Evolutionary conservation across 2,329 filamentous ascomycete genomes (phyloP), one percentile per base, ranked within the genome.

Genomic region (Monosporascus ibericus): DNA sequence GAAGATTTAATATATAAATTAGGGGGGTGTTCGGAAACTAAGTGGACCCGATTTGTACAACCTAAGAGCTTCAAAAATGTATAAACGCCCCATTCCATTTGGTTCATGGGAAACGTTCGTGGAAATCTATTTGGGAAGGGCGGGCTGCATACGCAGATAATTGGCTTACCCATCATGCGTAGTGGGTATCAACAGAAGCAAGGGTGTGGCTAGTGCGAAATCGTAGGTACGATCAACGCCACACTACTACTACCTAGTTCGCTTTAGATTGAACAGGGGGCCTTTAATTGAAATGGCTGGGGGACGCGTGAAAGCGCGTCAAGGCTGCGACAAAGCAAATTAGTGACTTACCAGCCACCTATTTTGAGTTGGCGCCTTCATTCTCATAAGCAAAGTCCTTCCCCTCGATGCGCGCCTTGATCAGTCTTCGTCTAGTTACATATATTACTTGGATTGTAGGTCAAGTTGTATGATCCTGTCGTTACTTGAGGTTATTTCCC

Each of bases 251-350:
- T n/a, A 22, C 4, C 22, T 22, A 14, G 11, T 3, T 34, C 1
- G 30, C 30, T 30, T 9, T 47, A 53, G 49, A 17, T 15, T 18
- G 30, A 27, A 22, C 63, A 64, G 59, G 63, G 63, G 47, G n/a
- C n/a, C 58, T 63, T 64, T 62, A 66, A 66, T 66, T 64, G 56
- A 60, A 60, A 61, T 65, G 62, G 63, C 63, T 66, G 63, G 59
- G 52, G 40, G 46, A 27, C 51, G 15, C 58, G 55, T 37, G 59
- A 25, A 48, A 30, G 49, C 57, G 57, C 55, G 58, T 59, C 44
- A 37, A 30, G 38, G 24, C 36, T 49, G 48, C 47, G 49, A 51
- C 37, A 42, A 42, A 42, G 39, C 22, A 20, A 18, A 24, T 42
- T 24, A 20, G n/a, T 22, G 15, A 18, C 11, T 18, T 46, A 30